phyloP scores from a whole-genome alignment of 1,139 yeast species.

The Nakaseomyces nivariensis region DNA sequence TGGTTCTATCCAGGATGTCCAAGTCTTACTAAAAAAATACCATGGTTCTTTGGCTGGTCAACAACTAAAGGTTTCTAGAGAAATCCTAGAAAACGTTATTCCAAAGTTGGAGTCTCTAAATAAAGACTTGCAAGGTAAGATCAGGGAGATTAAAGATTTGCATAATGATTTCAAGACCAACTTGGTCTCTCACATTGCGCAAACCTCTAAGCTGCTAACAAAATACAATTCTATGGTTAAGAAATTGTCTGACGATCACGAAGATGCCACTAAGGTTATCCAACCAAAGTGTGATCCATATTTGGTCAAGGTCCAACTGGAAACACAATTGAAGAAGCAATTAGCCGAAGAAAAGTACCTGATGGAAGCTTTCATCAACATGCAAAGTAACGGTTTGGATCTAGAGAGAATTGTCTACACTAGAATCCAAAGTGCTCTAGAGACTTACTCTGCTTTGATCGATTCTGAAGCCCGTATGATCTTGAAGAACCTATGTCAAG shows the following conservation, averaged over 20 bases:
- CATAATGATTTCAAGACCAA: conserved; percentile 27
- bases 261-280: conserved; percentile 4
- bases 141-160: conserved; percentile 39
- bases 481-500: conserved; percentile 47
- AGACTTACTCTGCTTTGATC: conserved; percentile 44
- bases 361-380: conserved; percentile 57
- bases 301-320: conserved; percentile 50
- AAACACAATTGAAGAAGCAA: conserved; percentile 57
- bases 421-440: conserved; percentile 52
- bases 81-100: conserved; percentile 42
- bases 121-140: conserved; percentile 51
- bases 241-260: conserved; percentile 12
- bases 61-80: conserved; percentile 43
- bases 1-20: conserved; percentile 39
- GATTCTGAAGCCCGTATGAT: conserved; percentile 47
- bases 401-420: conserved; percentile 57
- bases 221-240: conserved; percentile 35
- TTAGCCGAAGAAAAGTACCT: conserved; percentile 56
- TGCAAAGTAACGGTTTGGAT: conserved; percentile 59
- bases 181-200: conserved; percentile 21
- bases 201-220: conserved; percentile 35
- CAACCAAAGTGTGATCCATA: conserved; percentile 48
- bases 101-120: conserved; percentile 62
- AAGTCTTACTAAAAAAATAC: conserved; percentile 37
- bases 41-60: conserved; percentile 36